phyloP scores from a whole-genome alignment of 495 filamentous ascomycete genomes.

The Penicillium alfredii region DNA sequence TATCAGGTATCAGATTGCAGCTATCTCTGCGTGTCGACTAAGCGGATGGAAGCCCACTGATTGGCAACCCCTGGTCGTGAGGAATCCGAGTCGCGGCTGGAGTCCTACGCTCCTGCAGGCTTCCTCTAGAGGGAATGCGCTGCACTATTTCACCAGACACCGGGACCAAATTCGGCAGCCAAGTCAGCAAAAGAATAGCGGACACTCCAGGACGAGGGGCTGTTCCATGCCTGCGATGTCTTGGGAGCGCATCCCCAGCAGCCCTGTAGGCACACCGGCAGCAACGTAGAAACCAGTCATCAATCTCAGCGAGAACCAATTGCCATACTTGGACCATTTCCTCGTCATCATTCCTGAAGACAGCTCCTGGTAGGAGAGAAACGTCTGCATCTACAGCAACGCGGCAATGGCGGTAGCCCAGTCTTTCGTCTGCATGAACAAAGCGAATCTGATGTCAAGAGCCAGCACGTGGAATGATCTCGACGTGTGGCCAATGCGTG shows the following conservation, averaged over 20 bases:
- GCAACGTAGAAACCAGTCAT: slow-evolving; percentile 12
- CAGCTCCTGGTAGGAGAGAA: slow-evolving; percentile 8
- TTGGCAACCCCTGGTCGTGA: slow-evolving; percentile 11
- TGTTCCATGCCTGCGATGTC: slow-evolving; percentile 14
- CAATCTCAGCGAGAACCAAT: slow-evolving; percentile 3
- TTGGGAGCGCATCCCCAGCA: slow-evolving; percentile 13
- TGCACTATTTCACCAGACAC: slow-evolving; percentile 26
- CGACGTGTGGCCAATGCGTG: slow-evolving; percentile 27
- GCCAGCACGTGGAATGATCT: slow-evolving; percentile 18
- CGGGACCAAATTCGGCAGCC: background rate
- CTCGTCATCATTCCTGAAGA: slow-evolving; percentile 4
- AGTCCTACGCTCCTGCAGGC: slow-evolving; percentile 17
- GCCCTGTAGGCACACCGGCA: slow-evolving; percentile 6
- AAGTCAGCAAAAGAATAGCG: too few relatives aligned
- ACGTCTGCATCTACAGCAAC: slow-evolving; percentile 7
- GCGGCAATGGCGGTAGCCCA: slow-evolving; percentile 8
- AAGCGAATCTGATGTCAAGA: slow-evolving; percentile 1
- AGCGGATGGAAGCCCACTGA: slow-evolving; percentile 32
- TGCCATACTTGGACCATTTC: slow-evolving; percentile 11
- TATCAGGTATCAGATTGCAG: slow-evolving; percentile 18
- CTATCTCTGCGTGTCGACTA: slow-evolving; percentile 23
- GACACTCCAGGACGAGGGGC: too few relatives aligned
- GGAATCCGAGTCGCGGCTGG: slow-evolving; percentile 11
- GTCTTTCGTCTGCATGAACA: slow-evolving; percentile 11
- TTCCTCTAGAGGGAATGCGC: slow-evolving; percentile 25